Evolutionary conservation across 805 yeast genomes (phyloP).

Genomic region (Ogataea angusta): DNA sequence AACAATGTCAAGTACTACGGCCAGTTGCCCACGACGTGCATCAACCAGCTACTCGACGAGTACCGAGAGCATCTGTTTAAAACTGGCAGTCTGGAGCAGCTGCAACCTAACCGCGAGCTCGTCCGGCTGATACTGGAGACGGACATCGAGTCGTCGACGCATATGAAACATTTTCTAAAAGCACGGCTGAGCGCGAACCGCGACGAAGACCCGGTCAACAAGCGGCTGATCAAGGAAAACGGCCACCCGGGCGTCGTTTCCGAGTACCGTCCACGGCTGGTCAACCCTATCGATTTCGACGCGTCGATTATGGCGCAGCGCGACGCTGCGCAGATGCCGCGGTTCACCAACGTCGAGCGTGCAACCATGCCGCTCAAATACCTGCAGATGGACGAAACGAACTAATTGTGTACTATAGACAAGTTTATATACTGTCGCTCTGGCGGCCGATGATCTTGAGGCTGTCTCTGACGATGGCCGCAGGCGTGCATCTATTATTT

Average conservation of each 20-base stretch:
- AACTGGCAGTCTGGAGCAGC: constrained; percentile 23
- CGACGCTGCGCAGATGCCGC: constrained; percentile 44
- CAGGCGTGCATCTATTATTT: constrained; percentile 60
- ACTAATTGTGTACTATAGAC: constrained; percentile 2
- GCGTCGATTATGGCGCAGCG: constrained; percentile 14
- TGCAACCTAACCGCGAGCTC: constrained; percentile 23
- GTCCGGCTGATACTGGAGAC: constrained; percentile 29
- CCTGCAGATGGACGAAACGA: constrained; percentile 19
- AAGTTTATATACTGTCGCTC: constrained; percentile 49
- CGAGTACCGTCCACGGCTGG: constrained; percentile 41
- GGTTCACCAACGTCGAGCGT: constrained; percentile 62
- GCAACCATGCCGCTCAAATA: constrained; percentile 48
- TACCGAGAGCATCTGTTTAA: constrained; percentile 38
- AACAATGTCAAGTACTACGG: constrained; percentile 43
- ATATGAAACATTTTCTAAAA: constrained; percentile 33
- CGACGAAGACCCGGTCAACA: constrained; percentile 30
- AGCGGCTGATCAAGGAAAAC: constrained; percentile 28
- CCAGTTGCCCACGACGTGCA: constrained; percentile 44
- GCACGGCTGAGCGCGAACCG: constrained; percentile 27
- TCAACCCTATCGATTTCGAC: constrained; percentile 37
- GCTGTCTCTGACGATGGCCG: constrained; percentile 50
- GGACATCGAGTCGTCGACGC: constrained; percentile 31
- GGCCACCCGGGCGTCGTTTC: constrained; percentile 37
- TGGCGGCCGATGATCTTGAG: constrained; percentile 72
- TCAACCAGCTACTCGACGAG: constrained; percentile 41